These are phyloP conservation scores for Mucor saturninus DNA, from an alignment of 371 early-diverging fungal species.

Conservation along the genomic window DNA sequence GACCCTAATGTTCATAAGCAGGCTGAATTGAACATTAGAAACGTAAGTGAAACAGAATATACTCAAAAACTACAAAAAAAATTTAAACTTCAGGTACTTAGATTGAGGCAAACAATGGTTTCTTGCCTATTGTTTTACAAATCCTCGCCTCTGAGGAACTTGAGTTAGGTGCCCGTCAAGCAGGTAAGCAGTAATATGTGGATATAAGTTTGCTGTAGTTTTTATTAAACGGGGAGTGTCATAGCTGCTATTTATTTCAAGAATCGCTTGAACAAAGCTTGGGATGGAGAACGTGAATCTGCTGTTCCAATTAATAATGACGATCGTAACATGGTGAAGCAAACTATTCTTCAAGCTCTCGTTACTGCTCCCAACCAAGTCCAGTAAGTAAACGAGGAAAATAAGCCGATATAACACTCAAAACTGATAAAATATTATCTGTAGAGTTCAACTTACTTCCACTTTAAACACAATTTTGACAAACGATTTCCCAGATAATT, in stretches of 20 bases:
- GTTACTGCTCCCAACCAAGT: constrained; percentile 72
- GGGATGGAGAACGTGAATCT: constrained; percentile 60
- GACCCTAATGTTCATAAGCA: constrained; percentile 71
- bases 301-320: constrained; percentile 64
- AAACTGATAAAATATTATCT: background rate
- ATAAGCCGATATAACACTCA: background rate
- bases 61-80: background rate
- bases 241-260: constrained; percentile 95
- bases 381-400: constrained; percentile 55
- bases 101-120: constrained; percentile 68
- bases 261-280: constrained; percentile 81
- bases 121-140: constrained; percentile 72
- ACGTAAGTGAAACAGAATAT: constrained; percentile 19
- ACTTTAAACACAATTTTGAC: constrained; percentile 72
- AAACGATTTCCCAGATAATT: constrained; percentile 81
- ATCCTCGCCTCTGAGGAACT: constrained; percentile 70
- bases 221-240: constrained; percentile 1
- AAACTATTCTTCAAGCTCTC: constrained; percentile 79
- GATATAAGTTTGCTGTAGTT: constrained; percentile 3
- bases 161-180: constrained; percentile 73
- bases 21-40: constrained; percentile 59
- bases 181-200: constrained; percentile 56
- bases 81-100: constrained; percentile 25
- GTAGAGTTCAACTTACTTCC: constrained; percentile 76
- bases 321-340: constrained; percentile 78